Percentiles rank a stretch among this genome's conserved stretches.
These are phyloP conservation scores for Cercospora sp. DNA, from an alignment of 2,329 filamentous ascomycete genomes.

Conservation along the genomic window DNA sequence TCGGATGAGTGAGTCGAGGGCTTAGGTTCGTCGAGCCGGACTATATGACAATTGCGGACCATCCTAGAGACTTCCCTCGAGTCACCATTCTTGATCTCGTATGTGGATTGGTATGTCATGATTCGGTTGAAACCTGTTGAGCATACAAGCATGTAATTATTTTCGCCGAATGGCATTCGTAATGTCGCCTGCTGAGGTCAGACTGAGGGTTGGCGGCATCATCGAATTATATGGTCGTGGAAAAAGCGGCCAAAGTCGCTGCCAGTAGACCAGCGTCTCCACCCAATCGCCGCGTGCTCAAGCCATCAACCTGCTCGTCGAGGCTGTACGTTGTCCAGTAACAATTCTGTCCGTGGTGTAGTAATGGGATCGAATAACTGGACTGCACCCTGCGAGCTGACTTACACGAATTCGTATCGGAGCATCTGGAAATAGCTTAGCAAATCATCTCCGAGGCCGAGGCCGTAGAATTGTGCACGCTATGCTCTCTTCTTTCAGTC, in stretches of 20 bases:
- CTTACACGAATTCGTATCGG: not conserved
- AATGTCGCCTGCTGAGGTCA: not conserved
- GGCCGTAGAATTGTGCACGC: not conserved
- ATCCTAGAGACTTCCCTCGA: not conserved
- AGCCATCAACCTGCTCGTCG: not conserved
- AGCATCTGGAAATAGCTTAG: not conserved
- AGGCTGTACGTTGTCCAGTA: not conserved
- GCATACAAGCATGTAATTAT: not conserved
- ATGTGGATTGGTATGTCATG: not conserved
- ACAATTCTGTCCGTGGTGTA: not conserved
- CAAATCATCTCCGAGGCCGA: not conserved
- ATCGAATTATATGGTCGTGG: not conserved
- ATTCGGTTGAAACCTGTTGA: not conserved
- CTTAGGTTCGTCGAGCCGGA: not conserved
- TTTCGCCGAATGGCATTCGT: not conserved
- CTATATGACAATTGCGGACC: not conserved
- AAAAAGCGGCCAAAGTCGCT: no score
- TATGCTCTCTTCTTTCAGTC: not conserved
- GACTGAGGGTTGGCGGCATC: not conserved
- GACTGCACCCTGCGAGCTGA: not conserved
- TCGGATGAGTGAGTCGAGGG: not conserved
- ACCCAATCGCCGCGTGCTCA: not conserved
- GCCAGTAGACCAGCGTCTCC: not conserved
- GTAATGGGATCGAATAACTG: not conserved
- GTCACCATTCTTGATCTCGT: not conserved